Conservation (phyloP, 2,329 filamentous ascomycete species). For the Incumbomyces lentus region DNA sequence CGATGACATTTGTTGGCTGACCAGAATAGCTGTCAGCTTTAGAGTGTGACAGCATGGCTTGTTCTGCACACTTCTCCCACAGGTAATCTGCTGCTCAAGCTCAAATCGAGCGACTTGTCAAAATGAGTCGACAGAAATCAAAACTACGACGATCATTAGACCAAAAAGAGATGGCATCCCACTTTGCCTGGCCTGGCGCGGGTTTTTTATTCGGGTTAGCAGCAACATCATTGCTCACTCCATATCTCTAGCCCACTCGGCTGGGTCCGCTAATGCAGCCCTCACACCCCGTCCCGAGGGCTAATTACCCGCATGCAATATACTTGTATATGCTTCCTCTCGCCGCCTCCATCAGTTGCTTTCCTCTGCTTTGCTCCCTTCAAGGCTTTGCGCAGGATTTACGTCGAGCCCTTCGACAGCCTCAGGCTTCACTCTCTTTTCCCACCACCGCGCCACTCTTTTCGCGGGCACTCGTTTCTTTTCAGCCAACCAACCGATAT, state of each 20-base stretch:
- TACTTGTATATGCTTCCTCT: conserved; percentile 14
- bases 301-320: conserved; percentile 9
- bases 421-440: conserved; percentile 9
- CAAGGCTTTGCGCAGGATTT: conserved; percentile 19
- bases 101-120: neutral
- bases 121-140: conserved; percentile 2
- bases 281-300: conserved; percentile 9
- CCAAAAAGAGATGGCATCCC: neutral
- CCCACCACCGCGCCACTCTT: conserved; percentile 41
- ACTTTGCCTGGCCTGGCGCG: neutral
- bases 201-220: conserved; percentile 3
- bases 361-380: conserved; percentile 12
- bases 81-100: neutral
- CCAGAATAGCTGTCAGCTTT: neutral
- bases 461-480: conserved; percentile 69
- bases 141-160: neutral
- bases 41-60: neutral
- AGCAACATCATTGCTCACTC: conserved; percentile 1
- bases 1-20: neutral
- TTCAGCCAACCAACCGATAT: conserved; percentile 16
- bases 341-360: conserved; percentile 10
- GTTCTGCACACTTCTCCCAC: neutral
- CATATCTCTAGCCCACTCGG: conserved; percentile 14
- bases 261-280: conserved; percentile 8
- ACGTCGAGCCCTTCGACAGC: conserved; percentile 15